A percentile compares a stretch with the other conserved stretches of the same genome.
Conservation (phyloP, 768 basidiomycete species). For the Dictyophora rubrovolvata region DNA sequence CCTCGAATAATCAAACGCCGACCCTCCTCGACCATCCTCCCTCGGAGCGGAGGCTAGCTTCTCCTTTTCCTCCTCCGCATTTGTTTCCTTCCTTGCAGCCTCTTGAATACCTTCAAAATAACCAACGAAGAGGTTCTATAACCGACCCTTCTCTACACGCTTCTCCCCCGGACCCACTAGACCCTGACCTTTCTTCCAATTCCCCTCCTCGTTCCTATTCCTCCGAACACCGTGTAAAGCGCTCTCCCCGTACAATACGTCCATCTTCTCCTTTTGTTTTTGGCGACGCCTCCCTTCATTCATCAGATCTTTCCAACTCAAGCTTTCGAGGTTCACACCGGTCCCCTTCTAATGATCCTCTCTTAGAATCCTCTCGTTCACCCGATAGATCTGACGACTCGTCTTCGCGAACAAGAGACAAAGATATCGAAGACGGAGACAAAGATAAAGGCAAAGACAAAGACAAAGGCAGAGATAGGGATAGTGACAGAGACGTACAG, state of each 20-base stretch:
- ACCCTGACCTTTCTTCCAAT: constrained; percentile 14
- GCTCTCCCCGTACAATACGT: constrained; percentile 34
- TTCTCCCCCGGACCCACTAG: constrained; percentile 26
- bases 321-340: constrained; percentile 43
- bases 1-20: constrained; percentile 10
- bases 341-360: constrained; percentile 42
- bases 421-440: not conserved
- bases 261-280: constrained; percentile 62
- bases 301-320: constrained; percentile 15
- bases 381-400: constrained; percentile 8
- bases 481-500: not conserved
- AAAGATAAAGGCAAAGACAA: not conserved
- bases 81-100: constrained; percentile 58
- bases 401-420: constrained; percentile 3
- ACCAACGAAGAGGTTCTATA: constrained; percentile 73
- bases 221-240: constrained; percentile 17
- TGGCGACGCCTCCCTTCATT: constrained; percentile 46
- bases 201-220: constrained; percentile 6
- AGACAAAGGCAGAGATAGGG: not conserved
- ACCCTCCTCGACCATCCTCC: not conserved
- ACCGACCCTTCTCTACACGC: constrained; percentile 73
- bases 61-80: constrained; percentile 18
- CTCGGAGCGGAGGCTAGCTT: constrained; percentile 1
- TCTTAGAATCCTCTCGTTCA: constrained; percentile 5
- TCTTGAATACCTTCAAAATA: constrained; percentile 61